A percentile compares a stretch with the other conserved stretches of the same genome.
These are phyloP conservation scores for Colletotrichum plurivorum DNA, from an alignment of 2,329 filamentous ascomycete species.

Conservation along the genomic window DNA sequence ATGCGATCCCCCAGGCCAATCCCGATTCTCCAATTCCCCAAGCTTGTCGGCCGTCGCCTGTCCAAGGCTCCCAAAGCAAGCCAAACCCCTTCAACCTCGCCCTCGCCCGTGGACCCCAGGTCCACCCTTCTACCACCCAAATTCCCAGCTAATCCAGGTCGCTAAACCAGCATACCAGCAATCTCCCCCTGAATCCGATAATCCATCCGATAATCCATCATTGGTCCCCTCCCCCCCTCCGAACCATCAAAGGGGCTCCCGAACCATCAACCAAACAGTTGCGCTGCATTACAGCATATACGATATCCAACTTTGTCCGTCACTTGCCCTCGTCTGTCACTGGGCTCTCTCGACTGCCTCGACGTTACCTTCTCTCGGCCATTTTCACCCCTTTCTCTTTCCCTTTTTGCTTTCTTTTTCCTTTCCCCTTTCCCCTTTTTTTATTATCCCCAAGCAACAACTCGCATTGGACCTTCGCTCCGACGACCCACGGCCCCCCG, in stretches of 20 bases:
- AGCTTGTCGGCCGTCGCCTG: not conserved
- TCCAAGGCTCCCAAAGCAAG: slow-evolving; percentile 14
- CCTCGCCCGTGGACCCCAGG: slow-evolving; percentile 33
- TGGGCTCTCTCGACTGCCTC: slow-evolving; percentile 19
- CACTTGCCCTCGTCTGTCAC: not conserved
- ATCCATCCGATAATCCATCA: slow-evolving; percentile 33
- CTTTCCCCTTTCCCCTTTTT: slow-evolving; percentile 7
- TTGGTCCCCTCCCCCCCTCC: slow-evolving; percentile 11
- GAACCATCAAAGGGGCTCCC: not conserved
- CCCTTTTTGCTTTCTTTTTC: slow-evolving; percentile 13
- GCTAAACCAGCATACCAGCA: slow-evolving; percentile 35
- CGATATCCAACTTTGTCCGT: slow-evolving; percentile 26
- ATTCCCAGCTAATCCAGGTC: slow-evolving; percentile 35
- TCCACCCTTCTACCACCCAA: slow-evolving; percentile 37
- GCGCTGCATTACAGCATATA: slow-evolving; percentile 20
- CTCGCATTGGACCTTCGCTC: slow-evolving; percentile 4
- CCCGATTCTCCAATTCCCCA: slow-evolving; percentile 19
- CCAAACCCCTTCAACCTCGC: slow-evolving; percentile 35
- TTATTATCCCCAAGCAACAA: not conserved
- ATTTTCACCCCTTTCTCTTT: slow-evolving; percentile 24
- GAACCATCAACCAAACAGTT: not conserved
- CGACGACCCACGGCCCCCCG: slow-evolving; percentile 15
- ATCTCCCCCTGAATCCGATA: slow-evolving; percentile 40
- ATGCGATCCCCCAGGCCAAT: slow-evolving; percentile 10
- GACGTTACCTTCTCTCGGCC: slow-evolving; percentile 20